Evolutionary conservation across 2,329 filamentous ascomycete species (phyloP), one percentile per base, ranked within the genome.

Genomic region (Cordyceps cateniannulata): DNA sequence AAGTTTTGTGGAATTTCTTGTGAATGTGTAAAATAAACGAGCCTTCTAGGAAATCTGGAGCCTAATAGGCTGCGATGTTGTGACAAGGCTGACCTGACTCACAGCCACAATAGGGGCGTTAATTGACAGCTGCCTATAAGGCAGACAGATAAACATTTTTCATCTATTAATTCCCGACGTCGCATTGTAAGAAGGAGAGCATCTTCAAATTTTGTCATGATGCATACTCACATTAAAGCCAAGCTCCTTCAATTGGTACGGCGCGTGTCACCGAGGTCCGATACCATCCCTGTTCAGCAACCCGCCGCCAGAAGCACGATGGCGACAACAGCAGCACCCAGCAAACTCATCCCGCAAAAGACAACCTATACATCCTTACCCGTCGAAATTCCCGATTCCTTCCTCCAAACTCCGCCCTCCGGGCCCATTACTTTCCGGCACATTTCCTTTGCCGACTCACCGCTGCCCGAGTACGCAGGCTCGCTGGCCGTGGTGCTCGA

Each of bases 401-500:
- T 85, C 68, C 78, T 85, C 44, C 63, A 71, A 5, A 55, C 62
- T 6, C 65, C 71, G 0, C 70, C 82, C 63, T 60, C 74, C 32
- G 65, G 68, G 0, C 74, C 77, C 32, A 73, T 84, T 29, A 74
- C 66, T 4, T 72, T 76, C 24, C 69, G 68, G 1, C 71, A 70
- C 16, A 78, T 90, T 64, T 75, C 86, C 67, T 88, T 86, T 68
- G 66, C 70, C 2, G 67, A 73, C 22, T 78, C 77, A 14, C 63
- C 66, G 0, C 69, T 89, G 1, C 77, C 78, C 3, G 75, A 82
- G 64, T 85, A 87, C 70, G 69, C 76, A 8, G 72, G 74, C 44
- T 67, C 72, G 45, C 84, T 82, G 66, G 87, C 86, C 9, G 76
- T 83, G 9, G 70, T 88, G 0, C 76, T 90, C 9, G 84, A 89